Conservation (phyloP, 2,329 filamentous ascomycete genomes). For the Alternaria dauci region DNA sequence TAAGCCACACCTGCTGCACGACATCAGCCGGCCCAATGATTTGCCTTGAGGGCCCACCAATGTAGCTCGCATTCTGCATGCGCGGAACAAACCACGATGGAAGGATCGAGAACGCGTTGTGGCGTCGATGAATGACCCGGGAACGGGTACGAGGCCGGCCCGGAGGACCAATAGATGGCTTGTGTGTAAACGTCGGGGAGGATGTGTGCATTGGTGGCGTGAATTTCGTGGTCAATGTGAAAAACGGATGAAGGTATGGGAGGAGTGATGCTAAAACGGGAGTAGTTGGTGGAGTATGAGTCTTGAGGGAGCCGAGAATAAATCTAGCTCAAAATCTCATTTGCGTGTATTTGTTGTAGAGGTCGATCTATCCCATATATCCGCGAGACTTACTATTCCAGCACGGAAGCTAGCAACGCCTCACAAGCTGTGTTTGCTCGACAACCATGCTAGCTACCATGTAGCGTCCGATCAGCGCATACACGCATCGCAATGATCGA, state of each 20-base stretch:
- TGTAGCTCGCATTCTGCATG: background rate
- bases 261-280: background rate
- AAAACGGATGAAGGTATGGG: background rate
- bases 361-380: background rate
- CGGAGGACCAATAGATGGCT: background rate
- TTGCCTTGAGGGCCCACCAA: background rate
- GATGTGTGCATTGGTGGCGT: background rate
- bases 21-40: background rate
- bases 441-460: too few species aligned
- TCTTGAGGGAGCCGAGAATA: background rate
- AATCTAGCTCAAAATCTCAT: background rate
- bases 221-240: background rate
- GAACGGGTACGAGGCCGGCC: background rate
- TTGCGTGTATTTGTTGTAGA: background rate
- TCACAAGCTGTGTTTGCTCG: background rate
- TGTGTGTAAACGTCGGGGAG: background rate
- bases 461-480: background rate
- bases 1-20: background rate
- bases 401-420: background rate
- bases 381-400: background rate
- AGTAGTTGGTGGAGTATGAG: fast-evolving
- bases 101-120: background rate
- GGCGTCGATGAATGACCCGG: background rate
- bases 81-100: background rate
- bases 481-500: background rate